These are phyloP conservation scores for Macrophomina tecta DNA, from an alignment of 2,329 filamentous ascomycete species.

Conservation along the genomic window DNA sequence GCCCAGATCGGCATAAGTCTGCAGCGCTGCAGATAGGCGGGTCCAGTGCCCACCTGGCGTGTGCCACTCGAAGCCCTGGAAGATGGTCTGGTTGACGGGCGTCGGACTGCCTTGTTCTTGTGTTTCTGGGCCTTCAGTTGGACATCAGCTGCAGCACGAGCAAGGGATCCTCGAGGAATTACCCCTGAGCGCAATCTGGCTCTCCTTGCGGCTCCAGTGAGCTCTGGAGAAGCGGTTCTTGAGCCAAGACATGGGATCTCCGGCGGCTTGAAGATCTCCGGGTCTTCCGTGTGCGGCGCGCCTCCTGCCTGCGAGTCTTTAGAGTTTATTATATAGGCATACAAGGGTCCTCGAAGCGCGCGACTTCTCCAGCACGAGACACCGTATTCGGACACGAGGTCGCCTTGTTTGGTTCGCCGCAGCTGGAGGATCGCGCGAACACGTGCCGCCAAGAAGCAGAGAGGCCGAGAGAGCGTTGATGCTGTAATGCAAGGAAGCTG, in stretches of 20 bases:
- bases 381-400: constrained; percentile 21
- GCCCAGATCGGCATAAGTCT: constrained; percentile 63
- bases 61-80: constrained; percentile 78
- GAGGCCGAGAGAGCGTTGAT: not conserved
- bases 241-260: constrained; percentile 24
- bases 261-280: constrained; percentile 7
- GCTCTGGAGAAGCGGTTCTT: constrained; percentile 15
- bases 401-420: not conserved
- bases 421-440: constrained; percentile 8
- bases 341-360: not conserved
- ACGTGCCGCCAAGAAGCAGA: constrained; percentile 18
- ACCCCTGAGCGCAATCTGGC: constrained; percentile 18
- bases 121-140: constrained; percentile 4
- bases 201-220: constrained; percentile 16
- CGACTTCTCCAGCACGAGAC: not conserved
- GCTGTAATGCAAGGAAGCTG: constrained; percentile 15
- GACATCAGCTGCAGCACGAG: constrained; percentile 6
- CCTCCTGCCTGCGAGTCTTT: not conserved
- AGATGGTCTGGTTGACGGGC: constrained; percentile 50
- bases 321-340: not conserved
- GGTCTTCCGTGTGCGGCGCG: not conserved
- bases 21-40: constrained; percentile 60
- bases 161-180: not conserved
- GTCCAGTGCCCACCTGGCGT: constrained; percentile 69
- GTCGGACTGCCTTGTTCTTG: constrained; percentile 14